phyloP scores from a whole-genome alignment of 768 basidiomycete species.

The Phlebiopsis gigantea region DNA sequence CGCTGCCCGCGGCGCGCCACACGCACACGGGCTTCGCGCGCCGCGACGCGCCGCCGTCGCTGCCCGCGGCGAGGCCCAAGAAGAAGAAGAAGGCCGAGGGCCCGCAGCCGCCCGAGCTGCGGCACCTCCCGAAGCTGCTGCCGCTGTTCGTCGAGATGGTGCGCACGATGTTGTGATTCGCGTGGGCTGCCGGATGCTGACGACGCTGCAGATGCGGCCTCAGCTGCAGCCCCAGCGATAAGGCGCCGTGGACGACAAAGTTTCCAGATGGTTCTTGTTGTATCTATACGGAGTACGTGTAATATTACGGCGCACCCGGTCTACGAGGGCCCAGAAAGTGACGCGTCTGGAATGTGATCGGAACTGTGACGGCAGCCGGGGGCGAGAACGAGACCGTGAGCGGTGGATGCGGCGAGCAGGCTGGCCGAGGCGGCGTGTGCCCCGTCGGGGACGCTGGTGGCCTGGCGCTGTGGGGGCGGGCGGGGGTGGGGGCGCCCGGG shows the following conservation, averaged over 20 bases:
- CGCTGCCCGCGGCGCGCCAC: constrained; percentile 26
- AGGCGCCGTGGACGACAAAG: neutral
- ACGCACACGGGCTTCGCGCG: constrained; percentile 17
- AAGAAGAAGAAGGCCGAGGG: constrained; percentile 42
- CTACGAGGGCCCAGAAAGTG: neutral
- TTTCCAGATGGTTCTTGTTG: neutral
- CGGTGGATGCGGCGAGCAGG: neutral
- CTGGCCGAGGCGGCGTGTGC: too few relatives aligned
- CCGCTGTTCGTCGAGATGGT: constrained; percentile 94
- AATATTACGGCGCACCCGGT: neutral
- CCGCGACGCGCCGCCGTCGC: neutral
- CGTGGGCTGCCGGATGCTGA: neutral
- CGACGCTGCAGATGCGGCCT: constrained; percentile 30
- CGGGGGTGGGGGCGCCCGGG: too few relatives aligned
- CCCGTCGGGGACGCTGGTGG: too few relatives aligned
- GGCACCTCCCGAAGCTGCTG: constrained; percentile 72
- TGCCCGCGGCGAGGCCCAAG: constrained; percentile 30
- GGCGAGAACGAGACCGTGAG: neutral
- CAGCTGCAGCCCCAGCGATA: constrained; percentile 30
- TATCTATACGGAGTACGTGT: neutral
- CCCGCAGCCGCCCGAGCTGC: constrained; percentile 71
- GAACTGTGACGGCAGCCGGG: neutral
- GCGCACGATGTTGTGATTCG: constrained; percentile 20
- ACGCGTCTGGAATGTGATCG: neutral
- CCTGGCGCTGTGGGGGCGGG: too few relatives aligned